Base-by-base conservation (phyloP, 2,329 filamentous ascomycete species). In the Raffaelea deltoideospora region DNA sequence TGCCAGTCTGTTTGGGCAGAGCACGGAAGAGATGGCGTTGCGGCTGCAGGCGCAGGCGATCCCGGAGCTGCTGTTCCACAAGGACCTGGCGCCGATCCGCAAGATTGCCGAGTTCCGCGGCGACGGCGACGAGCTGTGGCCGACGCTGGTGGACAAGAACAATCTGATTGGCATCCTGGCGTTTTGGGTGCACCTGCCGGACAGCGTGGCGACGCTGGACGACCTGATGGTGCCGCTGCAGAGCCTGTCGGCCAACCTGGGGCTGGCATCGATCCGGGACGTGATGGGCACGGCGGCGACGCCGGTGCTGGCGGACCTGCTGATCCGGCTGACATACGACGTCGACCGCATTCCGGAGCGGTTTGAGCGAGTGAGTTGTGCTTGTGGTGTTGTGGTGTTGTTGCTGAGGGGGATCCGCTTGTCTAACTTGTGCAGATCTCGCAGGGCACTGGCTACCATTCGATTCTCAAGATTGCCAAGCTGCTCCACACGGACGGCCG, bases 41-140 rank as follows among this genome's bases (percentile, higher is more conserved):
- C 57, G 79, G 15, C 82, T 88, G 9, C 86, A 95, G 53, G 67
- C 73, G 13, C 73, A 90, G 47, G 87, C 87, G 8, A 57, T 98
- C 9, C 28, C 92, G 1, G 86, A 83, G 58, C 67, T 98, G 15
- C 82, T 98, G 3, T 61, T 94, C 28, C 79, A 50, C 48, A 69
- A 67, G 39, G 83, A 93, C 40, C 69, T 92, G 14, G 39, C 20
- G 2, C 29, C 39, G 10, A 78, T 98, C 29, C 70, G 79, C 47
- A 79, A 77, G 43, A 83, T 98, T 46, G 82, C 85, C 1, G 72
- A 80, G 46, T 83, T 81, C 36, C 76, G 82, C 38, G 74, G 81
- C 31, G 76, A 84, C 32, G 43, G 39, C 13, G 58, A 65, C 7
- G 75, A 90, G 43, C 59, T 72, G 1, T 72, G 64, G 60, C 53